Percentiles rank a stretch among this genome's conserved stretches.
These are phyloP conservation scores for Boletus rubescentipes DNA, from an alignment of 768 basidiomycete genomes.

Conservation along the genomic window DNA sequence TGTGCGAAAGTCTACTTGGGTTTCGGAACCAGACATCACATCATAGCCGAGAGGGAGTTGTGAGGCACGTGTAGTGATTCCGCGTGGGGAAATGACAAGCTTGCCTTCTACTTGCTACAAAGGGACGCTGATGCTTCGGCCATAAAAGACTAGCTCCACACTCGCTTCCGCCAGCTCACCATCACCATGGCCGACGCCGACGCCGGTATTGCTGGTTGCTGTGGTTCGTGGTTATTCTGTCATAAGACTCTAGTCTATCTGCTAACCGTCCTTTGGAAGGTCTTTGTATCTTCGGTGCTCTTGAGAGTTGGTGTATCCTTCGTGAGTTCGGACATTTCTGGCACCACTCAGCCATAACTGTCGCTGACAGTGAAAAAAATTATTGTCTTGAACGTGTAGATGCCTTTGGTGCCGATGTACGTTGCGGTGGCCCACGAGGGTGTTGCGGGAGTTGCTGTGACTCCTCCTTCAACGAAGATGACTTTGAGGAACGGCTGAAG, in stretches of 20 bases:
- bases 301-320: constrained; percentile 24
- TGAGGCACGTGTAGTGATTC: no score
- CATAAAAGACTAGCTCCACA: no score
- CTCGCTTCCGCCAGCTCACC: not conserved
- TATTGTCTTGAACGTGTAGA: constrained; percentile 6
- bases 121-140: no score
- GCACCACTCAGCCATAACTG: not conserved
- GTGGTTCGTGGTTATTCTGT: constrained; percentile 20
- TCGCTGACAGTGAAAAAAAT: not conserved
- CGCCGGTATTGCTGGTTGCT: constrained; percentile 13
- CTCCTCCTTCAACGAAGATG: constrained; percentile 29
- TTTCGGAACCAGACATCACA: no score
- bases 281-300: constrained; percentile 9
- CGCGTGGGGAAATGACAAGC: no score
- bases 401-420: constrained; percentile 20
- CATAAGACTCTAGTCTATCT: not conserved
- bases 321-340: constrained; percentile 19
- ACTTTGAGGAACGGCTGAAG: constrained; percentile 31
- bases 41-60: no score
- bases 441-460: constrained; percentile 30
- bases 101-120: no score
- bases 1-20: no score
- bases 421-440: constrained; percentile 27
- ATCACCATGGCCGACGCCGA: constrained; percentile 20
- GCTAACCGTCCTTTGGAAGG: constrained; percentile 11